A percentile compares a stretch with the other conserved stretches of the same genome.
Evolutionary conservation across 495 filamentous ascomycete genomes (phyloP).

Genomic region (Trichoderma reesei): DNA sequence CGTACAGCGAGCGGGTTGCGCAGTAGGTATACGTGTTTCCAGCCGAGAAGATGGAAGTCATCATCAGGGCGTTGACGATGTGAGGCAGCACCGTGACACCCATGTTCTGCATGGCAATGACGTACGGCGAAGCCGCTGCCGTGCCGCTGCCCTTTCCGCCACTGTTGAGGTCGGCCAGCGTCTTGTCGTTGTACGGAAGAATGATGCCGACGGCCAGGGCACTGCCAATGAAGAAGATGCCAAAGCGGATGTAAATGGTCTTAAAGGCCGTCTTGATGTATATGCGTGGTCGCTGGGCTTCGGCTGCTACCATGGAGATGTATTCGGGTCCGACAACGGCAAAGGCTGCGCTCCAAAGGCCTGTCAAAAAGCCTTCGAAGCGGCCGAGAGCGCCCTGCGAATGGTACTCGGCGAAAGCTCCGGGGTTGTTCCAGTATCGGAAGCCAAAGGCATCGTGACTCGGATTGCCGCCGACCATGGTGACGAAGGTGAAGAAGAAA

Average conservation of each 20-base stretch:
- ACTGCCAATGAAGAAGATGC: slow-evolving; percentile 40
- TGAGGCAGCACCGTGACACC: slow-evolving; percentile 49
- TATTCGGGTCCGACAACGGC: slow-evolving; percentile 30
- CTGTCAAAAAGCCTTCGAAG: slow-evolving; percentile 35
- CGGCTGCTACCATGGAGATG: slow-evolving; percentile 34
- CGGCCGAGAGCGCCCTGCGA: slow-evolving; percentile 40
- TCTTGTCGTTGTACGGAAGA: slow-evolving; percentile 35
- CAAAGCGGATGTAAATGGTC: slow-evolving; percentile 39
- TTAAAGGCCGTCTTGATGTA: slow-evolving; percentile 44
- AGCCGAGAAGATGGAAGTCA: slow-evolving; percentile 56
- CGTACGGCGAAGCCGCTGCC: slow-evolving; percentile 54
- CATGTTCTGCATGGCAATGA: slow-evolving; percentile 60
- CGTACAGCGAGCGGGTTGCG: slow-evolving; percentile 55
- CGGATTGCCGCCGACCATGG: slow-evolving; percentile 42
- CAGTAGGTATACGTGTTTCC: slow-evolving; percentile 67
- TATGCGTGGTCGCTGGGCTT: slow-evolving; percentile 29
- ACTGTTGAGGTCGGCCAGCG: slow-evolving; percentile 15
- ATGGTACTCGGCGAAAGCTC: slow-evolving; percentile 52
- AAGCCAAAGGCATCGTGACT: slow-evolving; percentile 37
- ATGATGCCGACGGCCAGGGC: slow-evolving; percentile 39
- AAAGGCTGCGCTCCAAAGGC: slow-evolving; percentile 28
- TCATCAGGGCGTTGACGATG: slow-evolving; percentile 56
- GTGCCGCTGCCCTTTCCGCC: slow-evolving; percentile 31
- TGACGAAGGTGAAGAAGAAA: slow-evolving; percentile 40
- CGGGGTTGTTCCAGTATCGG: slow-evolving; percentile 57